Conservation (phyloP, 768 basidiomycete genomes). For the Tylopilus plumbeoviolaceoides region DNA sequence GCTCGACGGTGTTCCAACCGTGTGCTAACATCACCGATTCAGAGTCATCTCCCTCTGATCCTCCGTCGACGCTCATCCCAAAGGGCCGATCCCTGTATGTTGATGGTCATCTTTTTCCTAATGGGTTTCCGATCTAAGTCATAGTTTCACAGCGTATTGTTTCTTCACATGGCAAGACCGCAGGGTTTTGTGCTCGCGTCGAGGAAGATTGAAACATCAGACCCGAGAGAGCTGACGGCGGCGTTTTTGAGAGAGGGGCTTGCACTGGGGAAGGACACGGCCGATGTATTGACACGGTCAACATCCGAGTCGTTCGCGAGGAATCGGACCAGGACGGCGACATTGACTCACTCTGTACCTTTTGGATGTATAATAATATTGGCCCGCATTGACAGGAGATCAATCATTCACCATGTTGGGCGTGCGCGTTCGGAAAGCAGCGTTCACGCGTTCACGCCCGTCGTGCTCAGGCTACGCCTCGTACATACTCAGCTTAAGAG, state of each 20-base stretch:
- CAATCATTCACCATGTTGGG: conserved; percentile 19
- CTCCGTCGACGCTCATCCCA: conserved; percentile 1
- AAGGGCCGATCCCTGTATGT: conserved; percentile 53
- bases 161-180: conserved; percentile 61
- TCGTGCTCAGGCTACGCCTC: conserved; percentile 17
- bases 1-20: conserved; percentile 87
- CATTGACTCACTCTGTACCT: conserved; percentile 22
- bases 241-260: conserved; percentile 59
- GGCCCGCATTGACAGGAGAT: not conserved
- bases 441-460: conserved; percentile 15
- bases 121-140: not conserved
- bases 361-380: not conserved
- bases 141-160: conserved; percentile 41
- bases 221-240: conserved; percentile 69
- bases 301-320: conserved; percentile 60
- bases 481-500: conserved; percentile 13
- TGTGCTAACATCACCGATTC: conserved; percentile 20
- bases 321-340: conserved; percentile 64
- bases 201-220: conserved; percentile 80
- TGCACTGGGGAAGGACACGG: conserved; percentile 25
- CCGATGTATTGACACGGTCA: conserved; percentile 11
- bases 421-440: conserved; percentile 10
- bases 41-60: conserved; percentile 12
- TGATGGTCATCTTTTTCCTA: not conserved
- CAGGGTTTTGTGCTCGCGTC: conserved; percentile 40